Percentiles rank a stretch among this genome's conserved stretches.
Evolutionary conservation across 2,329 filamentous ascomycete genomes (phyloP).

Genomic region (Polytolypa hystricis): DNA sequence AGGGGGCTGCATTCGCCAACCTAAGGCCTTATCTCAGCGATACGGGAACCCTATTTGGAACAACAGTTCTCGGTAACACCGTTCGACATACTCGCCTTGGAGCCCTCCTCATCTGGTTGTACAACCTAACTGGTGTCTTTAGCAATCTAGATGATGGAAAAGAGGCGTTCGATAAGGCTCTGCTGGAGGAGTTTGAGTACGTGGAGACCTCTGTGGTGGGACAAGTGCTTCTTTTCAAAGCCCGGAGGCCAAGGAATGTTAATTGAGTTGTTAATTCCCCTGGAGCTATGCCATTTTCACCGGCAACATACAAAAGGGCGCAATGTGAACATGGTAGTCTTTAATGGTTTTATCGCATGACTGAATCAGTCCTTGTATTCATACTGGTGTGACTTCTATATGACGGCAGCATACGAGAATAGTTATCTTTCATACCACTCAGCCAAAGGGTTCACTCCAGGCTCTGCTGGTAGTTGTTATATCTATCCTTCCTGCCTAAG

Average conservation of each 20-base stretch:
- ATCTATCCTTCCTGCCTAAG: too few species aligned
- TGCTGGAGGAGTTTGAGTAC: conserved; percentile 9
- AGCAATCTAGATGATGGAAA: conserved; percentile 1
- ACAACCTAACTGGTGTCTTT: background rate
- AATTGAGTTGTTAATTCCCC: too few species aligned
- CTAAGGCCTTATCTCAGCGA: conserved; percentile 24
- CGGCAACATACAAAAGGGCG: too few species aligned
- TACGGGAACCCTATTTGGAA: conserved; percentile 29
- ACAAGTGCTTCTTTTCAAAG: background rate
- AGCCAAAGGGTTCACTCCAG: too few species aligned
- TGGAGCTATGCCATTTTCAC: too few species aligned
- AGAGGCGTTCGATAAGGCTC: background rate
- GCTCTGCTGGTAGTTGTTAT: too few species aligned
- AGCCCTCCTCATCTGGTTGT: background rate
- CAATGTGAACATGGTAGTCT: too few species aligned
- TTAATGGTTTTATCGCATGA: too few species aligned
- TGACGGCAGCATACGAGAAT: too few species aligned
- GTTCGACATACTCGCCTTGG: conserved; percentile 18
- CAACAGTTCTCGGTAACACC: conserved; percentile 26
- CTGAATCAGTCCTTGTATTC: too few species aligned
- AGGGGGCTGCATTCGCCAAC: conserved; percentile 21
- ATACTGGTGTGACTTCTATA: too few species aligned
- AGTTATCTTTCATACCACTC: too few species aligned
- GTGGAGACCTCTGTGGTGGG: conserved; percentile 8
- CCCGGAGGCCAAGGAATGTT: conserved; percentile 1